Percentiles rank a stretch among this genome's conserved stretches.
These are phyloP conservation scores for Arthrinium phaeospermum DNA, from an alignment of 2,329 filamentous ascomycete species.

Conservation along the genomic window DNA sequence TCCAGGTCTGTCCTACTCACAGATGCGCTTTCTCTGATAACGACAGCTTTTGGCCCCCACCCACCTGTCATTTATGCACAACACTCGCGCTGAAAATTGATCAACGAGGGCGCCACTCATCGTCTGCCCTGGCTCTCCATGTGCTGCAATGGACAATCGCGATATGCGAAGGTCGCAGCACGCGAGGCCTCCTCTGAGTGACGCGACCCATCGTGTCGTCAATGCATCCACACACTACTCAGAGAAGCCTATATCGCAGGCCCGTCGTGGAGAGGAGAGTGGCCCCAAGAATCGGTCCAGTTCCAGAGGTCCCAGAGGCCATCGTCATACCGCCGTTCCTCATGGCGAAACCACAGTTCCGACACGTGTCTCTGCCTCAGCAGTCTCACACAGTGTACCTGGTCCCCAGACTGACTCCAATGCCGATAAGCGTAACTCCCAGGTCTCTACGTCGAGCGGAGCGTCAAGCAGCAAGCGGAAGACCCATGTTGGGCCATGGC, in stretches of 20 bases:
- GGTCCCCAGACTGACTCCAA: constrained; percentile 25
- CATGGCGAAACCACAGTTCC: background rate
- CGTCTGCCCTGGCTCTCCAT: constrained; percentile 21
- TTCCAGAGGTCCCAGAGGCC: constrained; percentile 5
- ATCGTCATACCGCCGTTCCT: background rate
- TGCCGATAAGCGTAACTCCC: constrained; percentile 33
- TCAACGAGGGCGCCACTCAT: background rate
- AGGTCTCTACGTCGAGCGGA: constrained; percentile 35
- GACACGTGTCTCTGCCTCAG: constrained; percentile 13
- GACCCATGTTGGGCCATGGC: constrained; percentile 91
- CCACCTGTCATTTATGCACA: background rate
- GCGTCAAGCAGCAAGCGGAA: constrained; percentile 53
- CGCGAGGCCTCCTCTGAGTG: constrained; percentile 36
- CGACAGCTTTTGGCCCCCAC: background rate
- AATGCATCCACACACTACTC: constrained; percentile 31
- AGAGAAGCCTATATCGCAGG: constrained; percentile 23
- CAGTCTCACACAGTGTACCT: constrained; percentile 20
- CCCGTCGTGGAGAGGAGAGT: constrained; percentile 26
- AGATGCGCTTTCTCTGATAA: background rate
- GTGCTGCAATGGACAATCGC: constrained; percentile 33
- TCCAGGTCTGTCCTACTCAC: constrained; percentile 15
- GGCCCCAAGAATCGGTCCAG: constrained; percentile 32
- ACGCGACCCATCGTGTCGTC: constrained; percentile 37
- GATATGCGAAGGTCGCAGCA: constrained; percentile 25
- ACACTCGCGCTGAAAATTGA: background rate